These are phyloP conservation scores for Linderina pennispora DNA, from an alignment of 192 early-diverging fungal species.

Conservation along the genomic window DNA sequence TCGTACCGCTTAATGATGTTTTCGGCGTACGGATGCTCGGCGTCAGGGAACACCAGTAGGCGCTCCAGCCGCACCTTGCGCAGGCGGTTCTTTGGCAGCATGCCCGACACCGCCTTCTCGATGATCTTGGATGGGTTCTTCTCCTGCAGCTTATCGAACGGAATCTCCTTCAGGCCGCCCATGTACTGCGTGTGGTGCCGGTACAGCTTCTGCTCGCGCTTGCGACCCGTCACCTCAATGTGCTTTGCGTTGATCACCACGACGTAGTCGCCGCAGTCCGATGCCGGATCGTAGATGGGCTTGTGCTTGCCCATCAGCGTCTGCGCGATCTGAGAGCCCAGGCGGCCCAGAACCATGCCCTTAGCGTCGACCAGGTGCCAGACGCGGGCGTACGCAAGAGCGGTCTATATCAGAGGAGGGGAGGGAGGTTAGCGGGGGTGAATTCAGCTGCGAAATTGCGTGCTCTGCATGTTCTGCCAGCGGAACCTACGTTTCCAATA, in stretches of 20 bases:
- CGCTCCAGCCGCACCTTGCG: conserved; percentile 70
- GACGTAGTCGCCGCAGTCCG: conserved; percentile 94
- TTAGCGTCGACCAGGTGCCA: conserved; percentile 92
- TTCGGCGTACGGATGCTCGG: conserved; percentile 75
- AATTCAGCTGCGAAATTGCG: conserved; percentile 1
- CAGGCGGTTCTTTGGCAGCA: conserved; percentile 92
- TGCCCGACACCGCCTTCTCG: conserved; percentile 87
- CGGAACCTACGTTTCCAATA: conserved; percentile 38
- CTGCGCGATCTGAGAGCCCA: conserved; percentile 78
- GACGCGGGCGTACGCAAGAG: conserved; percentile 77
- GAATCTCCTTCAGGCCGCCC: conserved; percentile 78
- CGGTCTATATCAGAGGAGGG: conserved; percentile 49
- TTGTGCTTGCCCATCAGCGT: conserved; percentile 97
- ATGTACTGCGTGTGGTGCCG: conserved; percentile 80
- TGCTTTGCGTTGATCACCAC: conserved; percentile 90
- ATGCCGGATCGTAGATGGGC: conserved; percentile 83
- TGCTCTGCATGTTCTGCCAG: not conserved
- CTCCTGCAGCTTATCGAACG: conserved; percentile 64
- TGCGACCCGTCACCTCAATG: conserved; percentile 74
- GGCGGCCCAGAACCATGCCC: conserved; percentile 78
- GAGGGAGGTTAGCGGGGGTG: not conserved
- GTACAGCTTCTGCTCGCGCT: conserved; percentile 82
- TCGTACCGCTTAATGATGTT: conserved; percentile 84
- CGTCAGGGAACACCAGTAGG: conserved; percentile 77
- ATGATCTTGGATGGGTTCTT: conserved; percentile 76